phyloP scores from a whole-genome alignment of 352 stramenopile species.

The Pythium plurisporium region DNA sequence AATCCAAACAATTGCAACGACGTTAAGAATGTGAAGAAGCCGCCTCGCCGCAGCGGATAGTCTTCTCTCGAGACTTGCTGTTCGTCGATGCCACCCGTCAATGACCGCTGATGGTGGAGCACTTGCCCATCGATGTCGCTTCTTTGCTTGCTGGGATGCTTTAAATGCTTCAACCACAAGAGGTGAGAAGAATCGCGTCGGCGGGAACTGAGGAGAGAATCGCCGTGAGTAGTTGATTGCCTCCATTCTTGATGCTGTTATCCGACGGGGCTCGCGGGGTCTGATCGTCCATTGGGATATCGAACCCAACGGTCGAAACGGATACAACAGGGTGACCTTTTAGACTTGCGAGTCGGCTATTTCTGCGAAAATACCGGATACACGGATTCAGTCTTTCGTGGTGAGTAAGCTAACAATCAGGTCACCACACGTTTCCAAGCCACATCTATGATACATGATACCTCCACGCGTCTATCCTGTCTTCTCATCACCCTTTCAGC shows the following conservation, averaged over 20 bases:
- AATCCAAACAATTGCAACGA: not conserved
- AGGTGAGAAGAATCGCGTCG: too few relatives aligned
- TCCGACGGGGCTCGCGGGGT: too few relatives aligned
- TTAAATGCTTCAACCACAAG: too few relatives aligned
- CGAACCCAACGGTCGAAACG: not conserved
- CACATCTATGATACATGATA: constrained; percentile 8
- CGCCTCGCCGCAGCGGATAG: not conserved
- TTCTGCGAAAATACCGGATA: too few relatives aligned
- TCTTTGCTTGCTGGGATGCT: not conserved
- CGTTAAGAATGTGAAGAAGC: not conserved
- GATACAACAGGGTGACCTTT: not conserved
- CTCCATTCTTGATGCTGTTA: not conserved
- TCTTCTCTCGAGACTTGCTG: not conserved
- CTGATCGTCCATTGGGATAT: too few relatives aligned
- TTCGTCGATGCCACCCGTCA: not conserved
- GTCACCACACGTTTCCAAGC: not conserved
- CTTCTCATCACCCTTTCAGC: constrained; percentile 16
- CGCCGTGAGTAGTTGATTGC: not conserved
- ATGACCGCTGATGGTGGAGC: not conserved
- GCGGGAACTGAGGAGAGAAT: not conserved
- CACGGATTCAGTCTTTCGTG: not conserved
- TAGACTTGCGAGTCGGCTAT: not conserved
- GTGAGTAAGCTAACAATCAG: not conserved
- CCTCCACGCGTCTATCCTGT: not conserved
- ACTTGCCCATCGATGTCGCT: not conserved